phyloP scores from a whole-genome alignment of 208 protist species.

The Naegleria fowleri region DNA sequence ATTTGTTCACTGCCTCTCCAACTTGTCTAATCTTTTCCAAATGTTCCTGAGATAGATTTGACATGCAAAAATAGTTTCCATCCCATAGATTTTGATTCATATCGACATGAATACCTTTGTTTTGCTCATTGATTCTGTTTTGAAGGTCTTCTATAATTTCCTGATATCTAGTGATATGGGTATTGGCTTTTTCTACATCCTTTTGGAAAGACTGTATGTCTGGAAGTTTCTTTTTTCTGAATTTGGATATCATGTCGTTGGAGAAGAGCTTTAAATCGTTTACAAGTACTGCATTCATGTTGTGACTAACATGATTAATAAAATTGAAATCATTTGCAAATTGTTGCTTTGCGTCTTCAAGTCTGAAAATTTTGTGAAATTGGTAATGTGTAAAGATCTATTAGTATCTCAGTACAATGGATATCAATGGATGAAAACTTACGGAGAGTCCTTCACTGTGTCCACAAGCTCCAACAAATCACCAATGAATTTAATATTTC shows the following conservation, averaged over 20 bases:
- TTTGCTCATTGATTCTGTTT: background rate
- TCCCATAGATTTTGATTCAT: background rate
- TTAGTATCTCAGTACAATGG: too few species aligned
- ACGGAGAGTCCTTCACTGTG: background rate
- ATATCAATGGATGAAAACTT: background rate
- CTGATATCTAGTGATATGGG: background rate
- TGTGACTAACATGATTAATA: background rate
- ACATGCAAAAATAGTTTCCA: background rate
- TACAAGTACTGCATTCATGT: background rate
- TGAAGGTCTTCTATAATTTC: background rate
- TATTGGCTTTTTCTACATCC: background rate
- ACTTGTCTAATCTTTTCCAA: background rate
- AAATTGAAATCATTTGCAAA: background rate
- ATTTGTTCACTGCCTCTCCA: background rate
- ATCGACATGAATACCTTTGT: background rate
- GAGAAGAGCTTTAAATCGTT: background rate
- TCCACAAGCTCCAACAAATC: background rate
- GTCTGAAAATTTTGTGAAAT: background rate
- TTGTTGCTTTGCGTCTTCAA: background rate
- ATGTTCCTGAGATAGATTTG: background rate
- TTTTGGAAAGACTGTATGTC: background rate
- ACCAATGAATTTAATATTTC: background rate
- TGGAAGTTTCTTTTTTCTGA: background rate
- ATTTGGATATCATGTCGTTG: background rate
- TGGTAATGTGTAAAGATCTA: too few species aligned